Evolutionary conservation across 176 grass and related monocot genomes (phyloP), one percentile per base, ranked within the genome.

Genomic region (Panicum miliaceum): DNA sequence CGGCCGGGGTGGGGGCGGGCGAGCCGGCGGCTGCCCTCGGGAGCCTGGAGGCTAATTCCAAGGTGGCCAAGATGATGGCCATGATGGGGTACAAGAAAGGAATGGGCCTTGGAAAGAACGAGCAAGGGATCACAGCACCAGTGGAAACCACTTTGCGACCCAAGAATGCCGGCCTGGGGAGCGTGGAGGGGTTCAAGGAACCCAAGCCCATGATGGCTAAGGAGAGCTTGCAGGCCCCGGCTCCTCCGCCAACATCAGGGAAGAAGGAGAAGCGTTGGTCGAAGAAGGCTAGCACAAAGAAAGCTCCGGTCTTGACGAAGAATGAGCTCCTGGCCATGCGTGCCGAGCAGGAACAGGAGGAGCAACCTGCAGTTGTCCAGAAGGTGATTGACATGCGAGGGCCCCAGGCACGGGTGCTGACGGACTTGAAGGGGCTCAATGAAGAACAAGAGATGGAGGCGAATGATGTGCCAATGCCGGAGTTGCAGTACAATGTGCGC

Each of bases 311-410:
- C 37, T 60, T 92, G 86, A 92, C 90, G 0, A 94, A 90, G 75
- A 89, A 87, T 52, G 88, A 94, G 71, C 47, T 97, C 77, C 79
- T 97, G 26, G 94, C 90, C 0, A 73, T 73, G 84, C 84, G 42
- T 3, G 75, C 60, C 0, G 84, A 87, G 32, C 87, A 91, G 88
- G 93, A 94, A 79, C 89, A 92, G 65, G 88, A 94, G 0, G 84
- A 94, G 38, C 72, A 89, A 3, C 82, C 86, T 3, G 41, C 75
- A 6, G 51, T 92, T 92, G 68, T 92, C 6, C 90, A 86, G 66
- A 94, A 94, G 77, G 88, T 97, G 68, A 84, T 97, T 43, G 94
- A 92, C 64, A 94, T 94, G 94, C 79, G 92, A 73, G 92, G 94
- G 7, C 94, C 86, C 12, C 92, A 92, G 79, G 88, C 84, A 18